Evolutionary conservation across 371 early-diverging fungal genomes (phyloP).

Genomic region (Encephalitozoon hellem): DNA sequence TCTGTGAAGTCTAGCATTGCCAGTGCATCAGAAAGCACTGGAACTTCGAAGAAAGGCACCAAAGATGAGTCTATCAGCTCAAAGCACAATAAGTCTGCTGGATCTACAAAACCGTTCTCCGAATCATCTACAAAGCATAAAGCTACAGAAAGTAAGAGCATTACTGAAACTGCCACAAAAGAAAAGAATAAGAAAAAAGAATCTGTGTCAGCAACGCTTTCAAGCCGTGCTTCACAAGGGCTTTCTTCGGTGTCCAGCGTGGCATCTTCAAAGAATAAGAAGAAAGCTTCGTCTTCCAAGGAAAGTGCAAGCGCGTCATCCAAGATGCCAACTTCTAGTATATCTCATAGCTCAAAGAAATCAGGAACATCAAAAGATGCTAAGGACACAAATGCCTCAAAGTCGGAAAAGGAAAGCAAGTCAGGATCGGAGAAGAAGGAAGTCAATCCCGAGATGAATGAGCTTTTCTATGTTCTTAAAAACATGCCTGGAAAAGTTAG

Average conservation of each 20-base stretch:
- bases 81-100: neutral
- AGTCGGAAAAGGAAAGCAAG: neutral
- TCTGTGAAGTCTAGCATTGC: neutral
- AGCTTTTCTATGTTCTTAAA: conserved; percentile 43
- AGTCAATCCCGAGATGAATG: conserved; percentile 17
- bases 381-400: neutral
- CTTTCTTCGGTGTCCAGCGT: neutral
- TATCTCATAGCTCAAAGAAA: neutral
- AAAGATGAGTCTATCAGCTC: neutral
- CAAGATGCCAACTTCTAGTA: neutral
- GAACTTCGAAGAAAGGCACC: neutral
- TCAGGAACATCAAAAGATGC: neutral
- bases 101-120: neutral
- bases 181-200: neutral
- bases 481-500: conserved; percentile 37
- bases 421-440: neutral
- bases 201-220: neutral
- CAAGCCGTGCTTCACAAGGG: neutral
- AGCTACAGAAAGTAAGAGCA: neutral
- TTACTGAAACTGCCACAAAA: neutral
- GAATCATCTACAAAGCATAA: neutral
- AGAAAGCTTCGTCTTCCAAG: neutral
- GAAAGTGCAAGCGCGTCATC: neutral
- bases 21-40: neutral
- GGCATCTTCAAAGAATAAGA: neutral